These are phyloP conservation scores for Mytilinidion resinicola DNA, from an alignment of 495 filamentous ascomycete species.

Conservation along the genomic window DNA sequence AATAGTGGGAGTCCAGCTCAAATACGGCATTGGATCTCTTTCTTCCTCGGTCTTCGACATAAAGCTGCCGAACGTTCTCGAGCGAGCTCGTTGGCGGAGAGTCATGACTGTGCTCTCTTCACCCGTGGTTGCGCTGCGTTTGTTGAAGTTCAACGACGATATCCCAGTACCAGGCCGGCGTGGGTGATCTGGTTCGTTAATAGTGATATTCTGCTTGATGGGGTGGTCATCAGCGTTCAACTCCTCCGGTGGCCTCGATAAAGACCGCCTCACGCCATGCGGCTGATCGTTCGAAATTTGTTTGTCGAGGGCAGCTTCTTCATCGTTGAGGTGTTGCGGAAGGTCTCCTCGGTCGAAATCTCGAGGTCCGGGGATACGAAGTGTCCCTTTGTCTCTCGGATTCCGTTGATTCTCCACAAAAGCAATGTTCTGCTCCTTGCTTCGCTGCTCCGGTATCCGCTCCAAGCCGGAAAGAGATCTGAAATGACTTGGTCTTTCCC, in stretches of 20 bases:
- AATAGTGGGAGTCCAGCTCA: constrained; percentile 88
- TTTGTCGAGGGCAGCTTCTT: constrained; percentile 13
- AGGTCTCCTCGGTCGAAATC: constrained; percentile 75
- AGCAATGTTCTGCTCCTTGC: constrained; percentile 72
- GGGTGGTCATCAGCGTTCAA: constrained; percentile 36
- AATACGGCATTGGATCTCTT: constrained; percentile 65
- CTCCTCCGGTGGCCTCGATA: constrained; percentile 19
- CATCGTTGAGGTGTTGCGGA: constrained; percentile 52
- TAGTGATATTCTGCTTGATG: constrained; percentile 42
- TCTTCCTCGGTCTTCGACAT: constrained; percentile 38
- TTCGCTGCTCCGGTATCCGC: constrained; percentile 47
- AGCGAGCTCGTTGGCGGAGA: constrained; percentile 22
- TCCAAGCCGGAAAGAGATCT: constrained; percentile 19
- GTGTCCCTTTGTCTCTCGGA: constrained; percentile 58
- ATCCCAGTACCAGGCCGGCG: constrained; percentile 14
- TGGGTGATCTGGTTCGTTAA: constrained; percentile 41
- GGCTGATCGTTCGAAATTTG: constrained; percentile 10
- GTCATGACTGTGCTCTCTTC: constrained; percentile 6
- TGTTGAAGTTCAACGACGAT: constrained; percentile 7
- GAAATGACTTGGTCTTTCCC: constrained; percentile 18
- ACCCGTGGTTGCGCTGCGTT: constrained; percentile 6
- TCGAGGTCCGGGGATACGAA: constrained; percentile 81
- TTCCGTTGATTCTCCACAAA: constrained; percentile 82
- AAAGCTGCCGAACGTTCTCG: constrained; percentile 37
- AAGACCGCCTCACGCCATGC: constrained; percentile 5